These are phyloP conservation scores for Ilex paraguariensis DNA, from an alignment of 305 asterid genomes.

Conservation along the genomic window DNA sequence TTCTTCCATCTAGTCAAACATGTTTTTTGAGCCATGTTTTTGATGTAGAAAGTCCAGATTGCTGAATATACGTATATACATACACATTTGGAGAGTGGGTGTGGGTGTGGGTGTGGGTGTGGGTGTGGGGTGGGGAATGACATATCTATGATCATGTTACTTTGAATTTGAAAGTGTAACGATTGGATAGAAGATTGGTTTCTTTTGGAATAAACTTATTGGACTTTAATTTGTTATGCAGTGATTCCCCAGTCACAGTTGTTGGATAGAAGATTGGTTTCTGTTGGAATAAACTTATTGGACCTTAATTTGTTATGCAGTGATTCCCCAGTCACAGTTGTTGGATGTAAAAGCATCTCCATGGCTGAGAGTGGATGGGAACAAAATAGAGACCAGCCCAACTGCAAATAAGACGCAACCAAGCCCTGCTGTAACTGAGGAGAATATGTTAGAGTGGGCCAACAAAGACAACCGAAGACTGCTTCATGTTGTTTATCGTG, in stretches of 20 bases:
- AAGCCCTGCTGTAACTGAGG: constrained; percentile 15
- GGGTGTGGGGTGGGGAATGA: too few species aligned
- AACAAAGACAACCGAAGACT: constrained; percentile 41
- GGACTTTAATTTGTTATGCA: constrained; percentile 17
- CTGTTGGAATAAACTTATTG: neutral
- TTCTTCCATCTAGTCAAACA: too few species aligned
- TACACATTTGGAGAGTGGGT: neutral
- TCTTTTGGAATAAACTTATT: neutral
- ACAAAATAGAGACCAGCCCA: constrained; percentile 9
- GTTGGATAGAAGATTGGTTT: constrained; percentile 8
- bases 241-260: constrained; percentile 39
- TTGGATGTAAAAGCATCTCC: constrained; percentile 27
- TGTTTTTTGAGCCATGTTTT: too few species aligned
- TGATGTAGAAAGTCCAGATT: neutral
- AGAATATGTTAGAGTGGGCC: constrained; percentile 36
- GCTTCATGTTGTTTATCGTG: constrained; percentile 46
- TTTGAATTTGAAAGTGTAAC: constrained; percentile 4
- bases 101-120: too few species aligned
- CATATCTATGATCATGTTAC: neutral
- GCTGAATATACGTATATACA: neutral
- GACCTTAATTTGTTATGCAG: constrained; percentile 22
- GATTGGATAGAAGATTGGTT: neutral
- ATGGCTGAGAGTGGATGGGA: constrained; percentile 17
- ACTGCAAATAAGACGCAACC: constrained; percentile 20
- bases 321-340: constrained; percentile 36